phyloP scores from a whole-genome alignment of 2,329 filamentous ascomycete genomes.

The Claviceps monticola region DNA sequence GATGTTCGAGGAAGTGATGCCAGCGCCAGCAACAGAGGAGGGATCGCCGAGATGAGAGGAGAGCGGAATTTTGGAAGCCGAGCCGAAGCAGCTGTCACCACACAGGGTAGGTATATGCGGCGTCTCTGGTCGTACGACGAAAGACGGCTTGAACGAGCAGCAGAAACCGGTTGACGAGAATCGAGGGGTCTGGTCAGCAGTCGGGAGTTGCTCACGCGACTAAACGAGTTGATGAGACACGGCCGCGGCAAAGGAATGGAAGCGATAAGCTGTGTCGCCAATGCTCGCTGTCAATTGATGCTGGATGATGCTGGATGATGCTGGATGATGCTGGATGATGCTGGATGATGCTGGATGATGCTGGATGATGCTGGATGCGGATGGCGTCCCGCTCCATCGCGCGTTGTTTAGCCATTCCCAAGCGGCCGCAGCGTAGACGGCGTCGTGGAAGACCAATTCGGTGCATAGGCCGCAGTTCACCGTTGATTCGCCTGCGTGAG shows the following conservation, averaged over 20 bases:
- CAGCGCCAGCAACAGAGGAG: conserved; percentile 24
- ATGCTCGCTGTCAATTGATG: background rate
- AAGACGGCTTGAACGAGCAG: background rate
- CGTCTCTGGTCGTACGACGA: background rate
- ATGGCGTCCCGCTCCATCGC: background rate
- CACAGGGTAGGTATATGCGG: conserved; percentile 2
- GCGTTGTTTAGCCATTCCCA: no score
- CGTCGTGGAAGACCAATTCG: background rate
- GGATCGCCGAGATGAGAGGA: conserved; percentile 17
- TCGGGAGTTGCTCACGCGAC: background rate
- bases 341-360: background rate
- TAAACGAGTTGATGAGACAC: background rate
- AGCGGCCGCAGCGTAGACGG: background rate
- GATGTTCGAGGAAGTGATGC: conserved; percentile 10
- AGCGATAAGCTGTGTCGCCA: background rate
- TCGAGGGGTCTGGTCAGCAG: background rate
- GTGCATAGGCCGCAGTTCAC: background rate
- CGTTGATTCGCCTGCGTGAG: background rate
- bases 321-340: background rate
- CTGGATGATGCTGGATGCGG: background rate
- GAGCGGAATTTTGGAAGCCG: conserved; percentile 22
- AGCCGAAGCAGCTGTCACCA: background rate
- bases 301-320: background rate
- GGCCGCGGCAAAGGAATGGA: background rate
- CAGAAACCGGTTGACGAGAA: background rate